A percentile compares a stretch with the other conserved stretches of the same genome.
These are phyloP conservation scores for Gypsophila paniculata DNA, from an alignment of 179 eudicot species.

Conservation along the genomic window DNA sequence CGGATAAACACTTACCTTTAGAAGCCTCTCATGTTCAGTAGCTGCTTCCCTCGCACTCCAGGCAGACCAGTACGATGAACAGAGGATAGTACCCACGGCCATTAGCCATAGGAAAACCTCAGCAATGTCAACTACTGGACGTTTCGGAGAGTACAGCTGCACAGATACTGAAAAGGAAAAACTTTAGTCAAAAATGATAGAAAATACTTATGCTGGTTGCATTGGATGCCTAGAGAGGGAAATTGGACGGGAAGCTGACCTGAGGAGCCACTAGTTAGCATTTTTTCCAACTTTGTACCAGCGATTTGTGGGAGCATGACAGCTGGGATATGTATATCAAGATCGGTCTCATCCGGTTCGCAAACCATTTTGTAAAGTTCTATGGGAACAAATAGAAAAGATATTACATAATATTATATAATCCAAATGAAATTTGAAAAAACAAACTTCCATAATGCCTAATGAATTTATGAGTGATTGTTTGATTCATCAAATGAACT, in stretches of 20 bases:
- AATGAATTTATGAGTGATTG: background rate
- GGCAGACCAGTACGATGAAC: constrained; percentile 91
- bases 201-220: background rate
- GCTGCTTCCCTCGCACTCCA: constrained; percentile 80
- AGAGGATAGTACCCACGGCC: constrained; percentile 75
- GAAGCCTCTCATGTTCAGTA: constrained; percentile 59
- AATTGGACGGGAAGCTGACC: constrained; percentile 37
- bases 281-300: constrained; percentile 57
- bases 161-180: constrained; percentile 49
- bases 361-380: constrained; percentile 93
- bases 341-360: constrained; percentile 77
- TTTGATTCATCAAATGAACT: too few relatives aligned
- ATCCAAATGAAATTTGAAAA: background rate
- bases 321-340: constrained; percentile 75
- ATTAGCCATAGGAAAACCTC: constrained; percentile 81
- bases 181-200: background rate
- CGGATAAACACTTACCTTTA: constrained; percentile 34
- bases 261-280: constrained; percentile 52
- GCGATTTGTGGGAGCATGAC: constrained; percentile 81
- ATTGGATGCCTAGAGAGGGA: background rate
- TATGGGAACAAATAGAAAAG: constrained; percentile 29
- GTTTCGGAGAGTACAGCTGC: constrained; percentile 68
- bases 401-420: background rate
- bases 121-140: constrained; percentile 72
- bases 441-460: background rate